Base-by-base conservation (phyloP, 345 rosid species). In the Hibiscus mutabilis region DNA sequence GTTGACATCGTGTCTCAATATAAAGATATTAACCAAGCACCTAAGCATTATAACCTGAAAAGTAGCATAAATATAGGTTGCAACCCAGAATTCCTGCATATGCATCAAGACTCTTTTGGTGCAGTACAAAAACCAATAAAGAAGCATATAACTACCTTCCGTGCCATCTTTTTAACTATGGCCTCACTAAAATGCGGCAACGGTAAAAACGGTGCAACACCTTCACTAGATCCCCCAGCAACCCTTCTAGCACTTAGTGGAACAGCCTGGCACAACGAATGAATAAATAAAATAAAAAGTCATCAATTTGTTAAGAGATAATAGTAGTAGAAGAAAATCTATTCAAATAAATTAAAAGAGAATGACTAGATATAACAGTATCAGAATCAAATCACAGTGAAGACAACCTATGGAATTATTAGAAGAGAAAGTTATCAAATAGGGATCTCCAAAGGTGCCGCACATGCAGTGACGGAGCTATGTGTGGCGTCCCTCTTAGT, bases 181-280 rank as follows among this genome's bases (percentile, higher is more conserved):
- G 93, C 81, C 31, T 96, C 99, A 35, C 82, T 90, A 78, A 96
- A 87, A 80, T 89, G 91, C 40, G 99, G 98, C 70, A 96, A 87
- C 90, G 91, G 99, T 78, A 96, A 76, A 78, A 96, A 96, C 37
- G 99, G 91, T 56, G 98, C 96, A 82, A 77, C 84, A 67, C 99
- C 97, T 84, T 96, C 97, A 29, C 91, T 40, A 57, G 94, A 87
- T 79, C 94, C 98, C 59, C 98, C 98, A 18, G 85, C 83, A 44
- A 92, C 63, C 85, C 92, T 96, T 83, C 92, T 88, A 25, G 96
- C 87, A 87, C 96, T 91, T 63, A 96, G 90, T 72, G 99, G 98
- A 85, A 96, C 94, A 74, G 98, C 99, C 99, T 92, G 86, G 37
- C 27, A 15, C 56, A 24, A 14, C 24, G 72, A 71, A 69, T 79